Evolutionary conservation across 768 basidiomycete genomes (phyloP).

Genomic region (Podaxis carcinomalis): DNA sequence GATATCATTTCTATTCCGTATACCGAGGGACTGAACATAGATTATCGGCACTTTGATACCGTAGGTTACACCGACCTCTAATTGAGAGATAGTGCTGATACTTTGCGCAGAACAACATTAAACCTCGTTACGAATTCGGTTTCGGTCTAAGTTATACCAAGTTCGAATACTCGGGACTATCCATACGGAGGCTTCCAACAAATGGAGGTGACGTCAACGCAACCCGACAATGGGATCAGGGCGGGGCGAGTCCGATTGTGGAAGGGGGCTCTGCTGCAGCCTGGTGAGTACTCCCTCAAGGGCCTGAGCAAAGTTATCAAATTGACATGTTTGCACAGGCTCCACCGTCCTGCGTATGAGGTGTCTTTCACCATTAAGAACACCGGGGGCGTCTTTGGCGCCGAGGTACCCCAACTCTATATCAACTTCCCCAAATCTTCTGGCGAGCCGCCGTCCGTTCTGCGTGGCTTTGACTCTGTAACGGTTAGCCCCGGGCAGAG

Average conservation of each 20-base stretch:
- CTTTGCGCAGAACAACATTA: conserved; percentile 52
- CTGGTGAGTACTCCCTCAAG: conserved; percentile 35
- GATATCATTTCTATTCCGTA: conserved; percentile 44
- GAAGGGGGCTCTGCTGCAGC: conserved; percentile 59
- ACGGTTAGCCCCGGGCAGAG: conserved; percentile 44
- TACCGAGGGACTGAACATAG: conserved; percentile 50
- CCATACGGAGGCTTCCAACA: conserved; percentile 36
- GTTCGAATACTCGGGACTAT: conserved; percentile 66
- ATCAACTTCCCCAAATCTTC: conserved; percentile 59
- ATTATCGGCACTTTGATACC: conserved; percentile 71
- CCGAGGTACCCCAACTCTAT: conserved; percentile 72
- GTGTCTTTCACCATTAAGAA: conserved; percentile 68
- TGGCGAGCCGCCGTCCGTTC: conserved; percentile 66
- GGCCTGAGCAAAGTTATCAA: neutral
- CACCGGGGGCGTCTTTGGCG: conserved; percentile 54
- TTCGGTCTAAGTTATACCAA: conserved; percentile 85
- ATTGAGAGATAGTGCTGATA: neutral
- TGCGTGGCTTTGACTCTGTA: conserved; percentile 67
- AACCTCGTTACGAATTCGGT: conserved; percentile 85
- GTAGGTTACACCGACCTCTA: conserved; percentile 30
- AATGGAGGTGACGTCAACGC: conserved; percentile 33
- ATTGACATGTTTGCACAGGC: conserved; percentile 29
- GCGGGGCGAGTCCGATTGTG: conserved; percentile 47
- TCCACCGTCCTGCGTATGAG: conserved; percentile 60
- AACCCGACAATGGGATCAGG: conserved; percentile 52